Evolutionary conservation across 345 rosid genomes (phyloP).

Genomic region (Syzygium oleosum): DNA sequence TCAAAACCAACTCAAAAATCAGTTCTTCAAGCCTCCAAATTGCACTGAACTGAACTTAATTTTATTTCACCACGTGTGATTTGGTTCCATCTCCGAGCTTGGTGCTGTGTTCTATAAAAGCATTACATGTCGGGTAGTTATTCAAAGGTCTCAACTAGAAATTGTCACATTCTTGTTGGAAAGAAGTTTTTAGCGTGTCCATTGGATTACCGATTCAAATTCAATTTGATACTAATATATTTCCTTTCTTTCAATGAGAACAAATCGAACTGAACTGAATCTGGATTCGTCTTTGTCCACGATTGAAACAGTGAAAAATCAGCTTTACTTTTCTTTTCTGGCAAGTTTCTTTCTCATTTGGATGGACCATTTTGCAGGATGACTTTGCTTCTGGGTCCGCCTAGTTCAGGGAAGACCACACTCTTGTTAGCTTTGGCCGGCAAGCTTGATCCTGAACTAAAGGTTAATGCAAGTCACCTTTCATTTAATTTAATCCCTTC

Average conservation of each 20-base stretch:
- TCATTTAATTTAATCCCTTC: background rate
- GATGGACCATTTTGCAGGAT: background rate
- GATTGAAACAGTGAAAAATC: background rate
- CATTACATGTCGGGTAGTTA: background rate
- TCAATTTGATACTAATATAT: background rate
- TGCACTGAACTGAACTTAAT: background rate
- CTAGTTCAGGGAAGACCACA: slow-evolving; percentile 77
- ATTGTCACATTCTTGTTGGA: background rate
- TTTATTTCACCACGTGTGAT: background rate
- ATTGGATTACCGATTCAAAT: too few relatives aligned
- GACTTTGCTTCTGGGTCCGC: slow-evolving; percentile 76
- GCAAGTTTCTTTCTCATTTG: too few relatives aligned
- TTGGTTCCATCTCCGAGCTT: background rate
- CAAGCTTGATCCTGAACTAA: slow-evolving; percentile 13
- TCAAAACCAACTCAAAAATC: background rate
- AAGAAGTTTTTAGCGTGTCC: background rate
- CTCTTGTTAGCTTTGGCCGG: slow-evolving; percentile 42
- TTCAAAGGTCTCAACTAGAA: background rate
- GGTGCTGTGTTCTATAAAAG: background rate
- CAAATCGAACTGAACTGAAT: too few relatives aligned
- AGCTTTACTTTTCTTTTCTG: background rate
- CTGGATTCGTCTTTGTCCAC: too few relatives aligned
- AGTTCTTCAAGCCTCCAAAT: background rate
- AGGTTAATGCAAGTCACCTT: background rate
- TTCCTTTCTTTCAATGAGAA: background rate